Conservation (phyloP, 805 yeast species). For the Teunomyces lycoperdinae region DNA sequence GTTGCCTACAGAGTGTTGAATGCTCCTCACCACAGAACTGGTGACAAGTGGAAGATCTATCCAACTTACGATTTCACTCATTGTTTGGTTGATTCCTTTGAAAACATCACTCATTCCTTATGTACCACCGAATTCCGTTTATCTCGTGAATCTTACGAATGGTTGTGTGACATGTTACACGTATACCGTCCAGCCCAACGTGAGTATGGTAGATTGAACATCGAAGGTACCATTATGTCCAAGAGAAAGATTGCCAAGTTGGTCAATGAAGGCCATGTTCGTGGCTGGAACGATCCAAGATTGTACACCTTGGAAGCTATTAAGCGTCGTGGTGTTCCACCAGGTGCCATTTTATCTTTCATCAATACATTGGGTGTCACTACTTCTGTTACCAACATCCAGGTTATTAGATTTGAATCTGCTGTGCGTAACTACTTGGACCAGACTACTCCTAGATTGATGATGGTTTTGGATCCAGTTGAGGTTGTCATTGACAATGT, state of each 20-base stretch:
- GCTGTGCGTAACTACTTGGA: slow-evolving; percentile 87
- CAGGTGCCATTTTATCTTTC: slow-evolving; percentile 92
- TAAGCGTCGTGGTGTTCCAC: slow-evolving; percentile 97
- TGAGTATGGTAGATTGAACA: slow-evolving; percentile 94
- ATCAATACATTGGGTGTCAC: slow-evolving; percentile 96
- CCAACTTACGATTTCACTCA: slow-evolving; percentile 99
- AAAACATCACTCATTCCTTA: slow-evolving; percentile 91
- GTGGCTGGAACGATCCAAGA: slow-evolving; percentile 99
- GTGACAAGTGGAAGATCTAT: slow-evolving; percentile 94
- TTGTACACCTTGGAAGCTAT: slow-evolving; percentile 91
- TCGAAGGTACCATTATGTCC: slow-evolving; percentile 91
- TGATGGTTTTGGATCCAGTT: slow-evolving; percentile 88
- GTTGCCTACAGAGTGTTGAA: slow-evolving; percentile 94
- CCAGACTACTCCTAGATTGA: slow-evolving; percentile 87
- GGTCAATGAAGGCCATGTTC: slow-evolving; percentile 75
- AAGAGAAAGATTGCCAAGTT: slow-evolving; percentile 94
- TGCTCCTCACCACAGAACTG: slow-evolving; percentile 94
- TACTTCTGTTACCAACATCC: slow-evolving; percentile 88
- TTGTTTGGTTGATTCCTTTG: slow-evolving; percentile 97
- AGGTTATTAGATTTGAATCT: slow-evolving; percentile 83
- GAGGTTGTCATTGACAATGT: slow-evolving; percentile 80
- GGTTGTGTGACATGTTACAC: slow-evolving; percentile 94
- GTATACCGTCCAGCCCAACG: slow-evolving; percentile 98
- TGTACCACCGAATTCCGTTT: slow-evolving; percentile 95
- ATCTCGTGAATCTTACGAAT: slow-evolving; percentile 93